Base-by-base conservation (phyloP, 2,329 filamentous ascomycete species). In the Phialophora tarda region DNA sequence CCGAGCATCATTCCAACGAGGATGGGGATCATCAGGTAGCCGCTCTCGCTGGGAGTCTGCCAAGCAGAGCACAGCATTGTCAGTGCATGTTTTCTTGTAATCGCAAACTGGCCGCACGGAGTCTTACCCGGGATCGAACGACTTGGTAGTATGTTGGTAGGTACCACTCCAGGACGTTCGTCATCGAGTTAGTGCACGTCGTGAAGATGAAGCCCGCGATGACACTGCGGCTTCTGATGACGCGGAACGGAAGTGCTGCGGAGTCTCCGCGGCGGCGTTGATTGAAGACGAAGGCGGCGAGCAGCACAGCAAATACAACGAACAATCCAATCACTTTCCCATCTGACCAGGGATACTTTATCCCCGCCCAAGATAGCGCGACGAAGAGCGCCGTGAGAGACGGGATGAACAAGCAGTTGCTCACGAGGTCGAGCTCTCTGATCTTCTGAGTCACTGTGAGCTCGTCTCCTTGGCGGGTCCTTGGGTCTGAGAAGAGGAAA, bases 241-340 rank as follows among this genome's bases (percentile, higher is more conserved):
- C 77, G 12, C 80, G 75, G 21, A 80, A 81, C 11, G 82, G 84
- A 5, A 85, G 73, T 6, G 81, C 82, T 1, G 81, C 83, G 41
- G 77, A 76, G 23, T 85, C 82, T 17, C 79, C 77, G 63, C 80
- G 75, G 72, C 78, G 78, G 38, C 80, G 63, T 75, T 82, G 78
- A 60, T 85, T 75, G 57, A 72, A 78, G 44, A 82, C 69, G 66
- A 88, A 88, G 24, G 82, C 64, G 28, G 72, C 63, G 7, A 72
- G 63, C 11, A 78, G 62, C 24, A 78, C 14, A 0, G 71, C 72
- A 65, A 82, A 82, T 2, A 85, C 75, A 0, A 83, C 77, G 28
- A 85, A 80, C 10, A 26, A 17, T 17, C 21, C 48, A 26, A 51
- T 26, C n/a, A 51, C 48, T 17, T 51, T 51, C 48, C 48, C 48